A percentile compares a stretch with the other conserved stretches of the same genome.
Conservation (phyloP, 208 protist species). For the Trypanosoma rangeli region DNA sequence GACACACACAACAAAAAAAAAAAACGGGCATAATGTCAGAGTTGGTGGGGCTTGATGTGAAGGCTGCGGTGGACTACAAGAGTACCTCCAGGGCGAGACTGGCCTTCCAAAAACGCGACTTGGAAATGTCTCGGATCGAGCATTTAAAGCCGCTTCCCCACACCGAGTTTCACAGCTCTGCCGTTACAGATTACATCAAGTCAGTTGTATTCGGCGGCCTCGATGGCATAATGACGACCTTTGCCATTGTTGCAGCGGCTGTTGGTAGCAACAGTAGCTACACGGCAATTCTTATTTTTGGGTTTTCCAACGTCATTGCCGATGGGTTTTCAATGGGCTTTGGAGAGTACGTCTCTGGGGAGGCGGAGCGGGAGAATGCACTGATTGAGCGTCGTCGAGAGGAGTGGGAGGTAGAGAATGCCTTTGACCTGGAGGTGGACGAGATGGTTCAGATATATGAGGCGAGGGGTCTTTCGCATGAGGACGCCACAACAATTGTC, state of each 20-base stretch:
- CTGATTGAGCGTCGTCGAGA: slow-evolving; percentile 84
- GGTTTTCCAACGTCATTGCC: slow-evolving; percentile 94
- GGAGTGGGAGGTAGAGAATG: slow-evolving; percentile 94
- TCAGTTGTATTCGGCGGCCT: slow-evolving; percentile 94
- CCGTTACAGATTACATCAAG: slow-evolving; percentile 93
- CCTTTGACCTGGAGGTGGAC: slow-evolving; percentile 90
- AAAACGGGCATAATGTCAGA: slow-evolving; percentile 28
- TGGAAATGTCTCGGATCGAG: slow-evolving; percentile 77
- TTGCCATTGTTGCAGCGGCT: slow-evolving; percentile 92
- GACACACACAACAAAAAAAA: not conserved
- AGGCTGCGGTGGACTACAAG: slow-evolving; percentile 51
- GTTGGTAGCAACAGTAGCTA: slow-evolving; percentile 86
- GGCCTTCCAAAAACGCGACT: slow-evolving; percentile 64
- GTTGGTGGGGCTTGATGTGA: slow-evolving; percentile 20
- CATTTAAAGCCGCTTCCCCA: slow-evolving; percentile 75
- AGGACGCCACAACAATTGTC: slow-evolving; percentile 92
- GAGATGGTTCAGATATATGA: slow-evolving; percentile 96
- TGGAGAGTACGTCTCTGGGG: slow-evolving; percentile 91
- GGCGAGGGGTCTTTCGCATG: slow-evolving; percentile 85
- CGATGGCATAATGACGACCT: slow-evolving; percentile 96
- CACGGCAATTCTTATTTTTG: slow-evolving; percentile 87
- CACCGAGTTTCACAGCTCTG: slow-evolving; percentile 77
- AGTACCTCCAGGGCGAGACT: slow-evolving; percentile 58
- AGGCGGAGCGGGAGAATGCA: slow-evolving; percentile 92
- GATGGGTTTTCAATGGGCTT: slow-evolving; percentile 96